Evolutionary conservation across 306 rosid genomes (phyloP).

Genomic region (Quercus alba): DNA sequence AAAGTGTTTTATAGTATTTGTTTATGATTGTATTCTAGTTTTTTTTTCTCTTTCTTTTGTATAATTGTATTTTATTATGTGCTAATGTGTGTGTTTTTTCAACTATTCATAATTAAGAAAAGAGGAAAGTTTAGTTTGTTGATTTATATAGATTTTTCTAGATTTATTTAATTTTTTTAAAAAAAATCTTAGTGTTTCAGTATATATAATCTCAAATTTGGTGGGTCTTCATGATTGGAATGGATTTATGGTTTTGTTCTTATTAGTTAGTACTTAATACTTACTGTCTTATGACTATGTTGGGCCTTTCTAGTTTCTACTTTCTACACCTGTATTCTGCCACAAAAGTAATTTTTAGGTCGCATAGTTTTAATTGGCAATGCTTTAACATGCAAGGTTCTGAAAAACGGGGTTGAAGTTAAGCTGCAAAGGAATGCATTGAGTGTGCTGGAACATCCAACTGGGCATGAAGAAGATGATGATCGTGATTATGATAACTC

Average conservation of each 20-base stretch:
- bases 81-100: no score
- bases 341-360: not conserved
- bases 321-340: not conserved
- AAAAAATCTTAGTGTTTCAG: no score
- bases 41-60: no score
- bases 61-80: no score
- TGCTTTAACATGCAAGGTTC: conserved; percentile 37
- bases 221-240: not conserved
- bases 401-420: conserved; percentile 74
- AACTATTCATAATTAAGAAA: no score
- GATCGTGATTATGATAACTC: conserved; percentile 49
- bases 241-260: not conserved
- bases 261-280: not conserved
- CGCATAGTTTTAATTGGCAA: not conserved
- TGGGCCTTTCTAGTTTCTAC: not conserved
- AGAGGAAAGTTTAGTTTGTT: no score
- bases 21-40: no score
- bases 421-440: conserved; percentile 72
- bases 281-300: not conserved
- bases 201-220: not conserved
- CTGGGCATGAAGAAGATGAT: conserved; percentile 48
- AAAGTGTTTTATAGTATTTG: no score
- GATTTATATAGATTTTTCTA: no score
- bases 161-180: no score
- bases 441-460: conserved; percentile 76